Percentiles rank a stretch among this genome's conserved stretches.
phyloP scores from a whole-genome alignment of 1,284 basidiomycete species.

The Trichosporon asahii region DNA sequence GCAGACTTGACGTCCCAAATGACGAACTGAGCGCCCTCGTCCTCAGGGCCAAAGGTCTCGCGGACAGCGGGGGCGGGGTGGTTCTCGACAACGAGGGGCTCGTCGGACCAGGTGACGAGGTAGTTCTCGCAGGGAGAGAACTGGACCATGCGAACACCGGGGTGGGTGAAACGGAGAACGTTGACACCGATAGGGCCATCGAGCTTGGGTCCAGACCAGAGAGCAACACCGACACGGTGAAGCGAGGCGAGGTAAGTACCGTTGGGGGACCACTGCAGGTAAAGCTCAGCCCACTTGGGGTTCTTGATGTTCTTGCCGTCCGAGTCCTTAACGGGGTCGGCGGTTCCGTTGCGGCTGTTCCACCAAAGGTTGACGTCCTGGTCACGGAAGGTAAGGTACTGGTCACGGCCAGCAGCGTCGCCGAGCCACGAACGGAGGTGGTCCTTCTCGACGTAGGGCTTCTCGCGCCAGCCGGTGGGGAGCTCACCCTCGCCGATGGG shows the following conservation, averaged over 20 bases:
- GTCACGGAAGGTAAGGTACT: constrained; percentile 89
- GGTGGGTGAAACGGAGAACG: constrained; percentile 78
- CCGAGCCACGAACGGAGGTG: constrained; percentile 94
- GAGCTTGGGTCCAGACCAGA: constrained; percentile 76
- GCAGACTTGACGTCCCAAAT: constrained; percentile 97
- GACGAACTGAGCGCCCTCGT: constrained; percentile 95
- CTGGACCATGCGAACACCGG: constrained; percentile 91
- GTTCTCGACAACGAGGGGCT: constrained; percentile 84
- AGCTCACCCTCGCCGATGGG: constrained; percentile 77
- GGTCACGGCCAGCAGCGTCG: constrained; percentile 88
- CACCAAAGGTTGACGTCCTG: constrained; percentile 89
- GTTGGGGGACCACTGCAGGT: constrained; percentile 94
- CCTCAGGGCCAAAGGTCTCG: constrained; percentile 65
- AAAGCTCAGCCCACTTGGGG: constrained; percentile 89
- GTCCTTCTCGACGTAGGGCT: constrained; percentile 74
- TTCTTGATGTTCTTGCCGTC: constrained; percentile 56
- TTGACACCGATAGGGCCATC: constrained; percentile 48
- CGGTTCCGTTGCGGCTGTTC: constrained; percentile 87
- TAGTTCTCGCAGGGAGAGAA: constrained; percentile 98
- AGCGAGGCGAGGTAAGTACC: constrained; percentile 93
- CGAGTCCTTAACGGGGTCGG: constrained; percentile 64
- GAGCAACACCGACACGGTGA: constrained; percentile 89
- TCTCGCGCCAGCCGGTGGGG: constrained; percentile 63
- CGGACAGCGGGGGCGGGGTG: constrained; percentile 56
- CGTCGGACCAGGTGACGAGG: constrained; percentile 96